phyloP scores from a whole-genome alignment of 1,284 basidiomycete genomes.

The Blastosporella zonata region DNA sequence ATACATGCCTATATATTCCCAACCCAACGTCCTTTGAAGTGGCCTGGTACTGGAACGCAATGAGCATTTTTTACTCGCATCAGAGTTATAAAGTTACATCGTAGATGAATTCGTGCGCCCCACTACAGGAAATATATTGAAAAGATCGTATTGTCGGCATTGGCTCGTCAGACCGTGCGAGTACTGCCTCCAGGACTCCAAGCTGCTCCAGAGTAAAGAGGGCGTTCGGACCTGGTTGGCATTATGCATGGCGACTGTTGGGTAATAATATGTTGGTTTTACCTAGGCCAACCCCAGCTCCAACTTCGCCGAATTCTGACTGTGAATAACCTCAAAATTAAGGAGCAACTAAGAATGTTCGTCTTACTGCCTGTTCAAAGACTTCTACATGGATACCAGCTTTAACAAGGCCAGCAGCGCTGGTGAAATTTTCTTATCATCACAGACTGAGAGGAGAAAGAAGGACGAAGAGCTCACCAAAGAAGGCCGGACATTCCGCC shows the following conservation, averaged over 20 bases:
- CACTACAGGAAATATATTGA: conserved; percentile 40
- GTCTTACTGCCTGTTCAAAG: conserved; percentile 47
- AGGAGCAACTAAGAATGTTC: neutral
- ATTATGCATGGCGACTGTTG: neutral
- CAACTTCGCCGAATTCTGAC: conserved; percentile 45
- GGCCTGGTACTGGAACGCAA: conserved; percentile 33
- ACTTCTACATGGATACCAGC: conserved; percentile 44
- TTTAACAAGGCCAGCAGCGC: conserved; percentile 41
- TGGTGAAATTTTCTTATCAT: conserved; percentile 4
- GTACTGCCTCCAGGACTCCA: conserved; percentile 40
- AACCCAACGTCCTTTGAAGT: conserved; percentile 35
- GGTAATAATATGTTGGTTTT: conserved; percentile 3
- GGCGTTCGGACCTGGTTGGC: conserved; percentile 45
- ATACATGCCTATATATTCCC: conserved; percentile 40
- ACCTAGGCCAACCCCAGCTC: conserved; percentile 55
- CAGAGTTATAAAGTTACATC: conserved; percentile 31
- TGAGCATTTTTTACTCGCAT: neutral
- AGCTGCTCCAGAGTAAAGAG: conserved; percentile 43
- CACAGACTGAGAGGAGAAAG: neutral
- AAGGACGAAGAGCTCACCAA: conserved; percentile 25
- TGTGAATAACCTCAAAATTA: neutral
- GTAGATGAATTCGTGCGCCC: conserved; percentile 43
- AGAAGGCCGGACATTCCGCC: conserved; percentile 52
- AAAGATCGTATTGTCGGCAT: conserved; percentile 33
- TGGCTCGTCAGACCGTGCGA: conserved; percentile 34